Percentiles rank a stretch among this genome's conserved stretches.
phyloP scores from a whole-genome alignment of 176 grass and related monocot genomes.

The Hyparrhenia diplandra region DNA sequence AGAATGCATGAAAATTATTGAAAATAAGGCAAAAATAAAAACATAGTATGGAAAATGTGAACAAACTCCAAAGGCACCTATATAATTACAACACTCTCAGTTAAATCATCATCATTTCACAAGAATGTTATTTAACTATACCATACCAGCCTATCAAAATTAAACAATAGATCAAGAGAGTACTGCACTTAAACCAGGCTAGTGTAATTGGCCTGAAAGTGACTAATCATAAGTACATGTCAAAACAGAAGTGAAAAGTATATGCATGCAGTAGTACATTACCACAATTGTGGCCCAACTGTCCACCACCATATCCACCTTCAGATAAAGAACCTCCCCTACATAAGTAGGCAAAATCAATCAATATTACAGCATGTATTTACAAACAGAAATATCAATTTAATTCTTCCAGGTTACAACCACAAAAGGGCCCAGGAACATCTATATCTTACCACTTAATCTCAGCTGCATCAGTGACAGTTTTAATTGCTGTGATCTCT shows the following conservation, averaged over 20 bases:
- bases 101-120: not conserved
- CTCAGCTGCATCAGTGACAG: slow-evolving; percentile 1
- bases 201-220: not conserved
- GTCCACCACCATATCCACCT: slow-evolving; percentile 1
- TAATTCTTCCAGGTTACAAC: not conserved
- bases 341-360: not conserved
- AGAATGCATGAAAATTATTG: not conserved
- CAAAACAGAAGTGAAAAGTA: not conserved
- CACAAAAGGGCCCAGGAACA: not conserved
- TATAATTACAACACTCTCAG: not conserved
- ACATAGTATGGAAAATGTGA: not conserved
- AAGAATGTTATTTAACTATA: not conserved
- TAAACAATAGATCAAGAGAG: not conserved
- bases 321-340: slow-evolving; percentile 1
- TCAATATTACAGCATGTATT: not conserved
- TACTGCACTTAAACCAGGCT: not conserved
- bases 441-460: not conserved
- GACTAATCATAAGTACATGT: not conserved
- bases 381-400: not conserved
- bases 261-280: not conserved
- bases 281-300: not conserved
- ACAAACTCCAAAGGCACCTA: not conserved
- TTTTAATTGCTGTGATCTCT: not conserved
- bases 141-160: not conserved
- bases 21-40: not conserved